Conservation (phyloP, 805 yeast genomes). For the Candida quercuum region DNA sequence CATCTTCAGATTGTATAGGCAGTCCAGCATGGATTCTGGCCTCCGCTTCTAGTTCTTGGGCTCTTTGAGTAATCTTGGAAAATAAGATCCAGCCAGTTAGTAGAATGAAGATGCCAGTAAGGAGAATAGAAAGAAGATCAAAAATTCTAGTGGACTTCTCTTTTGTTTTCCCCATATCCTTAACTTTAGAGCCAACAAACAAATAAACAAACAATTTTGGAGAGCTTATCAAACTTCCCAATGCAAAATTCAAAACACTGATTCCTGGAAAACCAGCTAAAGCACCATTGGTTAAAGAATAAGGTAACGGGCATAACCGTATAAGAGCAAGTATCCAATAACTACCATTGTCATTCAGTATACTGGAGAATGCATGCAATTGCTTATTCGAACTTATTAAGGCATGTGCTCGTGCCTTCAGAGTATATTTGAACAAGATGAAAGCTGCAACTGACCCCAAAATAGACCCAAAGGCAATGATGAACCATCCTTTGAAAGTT, state of each 20-base stretch:
- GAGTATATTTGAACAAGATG: slow-evolving; percentile 52
- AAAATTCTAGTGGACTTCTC: slow-evolving; percentile 47
- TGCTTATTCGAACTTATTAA: slow-evolving; percentile 57
- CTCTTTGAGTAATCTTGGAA: slow-evolving; percentile 37
- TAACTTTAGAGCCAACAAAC: slow-evolving; percentile 73
- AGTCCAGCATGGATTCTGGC: background rate
- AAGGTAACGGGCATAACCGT: slow-evolving; percentile 88
- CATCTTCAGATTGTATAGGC: background rate
- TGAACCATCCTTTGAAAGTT: slow-evolving; percentile 66
- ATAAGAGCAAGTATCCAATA: slow-evolving; percentile 65
- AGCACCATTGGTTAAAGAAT: slow-evolving; percentile 88
- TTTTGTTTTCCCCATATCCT: slow-evolving; percentile 57
- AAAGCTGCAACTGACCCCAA: slow-evolving; percentile 76
- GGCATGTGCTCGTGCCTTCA: slow-evolving; percentile 52
- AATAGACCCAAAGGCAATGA: slow-evolving; percentile 63
- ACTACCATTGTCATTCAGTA: slow-evolving; percentile 65
- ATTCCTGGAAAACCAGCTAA: slow-evolving; percentile 83
- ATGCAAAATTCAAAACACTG: slow-evolving; percentile 50
- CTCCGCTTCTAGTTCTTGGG: background rate
- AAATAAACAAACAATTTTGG: slow-evolving; percentile 78
- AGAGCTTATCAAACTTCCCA: slow-evolving; percentile 70
- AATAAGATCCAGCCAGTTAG: slow-evolving; percentile 66
- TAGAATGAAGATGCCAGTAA: slow-evolving; percentile 51
- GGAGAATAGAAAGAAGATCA: slow-evolving; percentile 54
- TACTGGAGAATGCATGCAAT: slow-evolving; percentile 69